Percentiles rank a stretch among this genome's conserved stretches.
Evolutionary conservation across 441 rosid species (phyloP).

Genomic region (Daphne laureola): DNA sequence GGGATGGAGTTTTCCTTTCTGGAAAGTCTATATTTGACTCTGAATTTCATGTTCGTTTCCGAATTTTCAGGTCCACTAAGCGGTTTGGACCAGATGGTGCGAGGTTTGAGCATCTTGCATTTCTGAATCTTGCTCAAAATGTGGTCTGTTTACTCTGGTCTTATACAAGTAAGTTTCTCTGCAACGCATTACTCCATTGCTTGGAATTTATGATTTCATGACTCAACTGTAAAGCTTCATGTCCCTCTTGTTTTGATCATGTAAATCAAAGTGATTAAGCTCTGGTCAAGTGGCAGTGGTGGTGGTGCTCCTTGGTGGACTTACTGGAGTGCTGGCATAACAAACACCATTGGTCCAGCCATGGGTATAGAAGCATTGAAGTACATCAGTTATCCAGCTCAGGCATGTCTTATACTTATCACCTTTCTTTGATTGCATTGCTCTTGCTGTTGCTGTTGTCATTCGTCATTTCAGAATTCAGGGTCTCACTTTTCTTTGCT

Average conservation of each 20-base stretch:
- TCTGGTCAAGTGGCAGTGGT: slow-evolving; percentile 57
- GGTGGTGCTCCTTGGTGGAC: slow-evolving; percentile 92
- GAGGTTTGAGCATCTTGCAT: slow-evolving; percentile 88
- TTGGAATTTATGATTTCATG: too few relatives aligned
- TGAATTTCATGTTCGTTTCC: neutral
- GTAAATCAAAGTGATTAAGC: slow-evolving; percentile 56
- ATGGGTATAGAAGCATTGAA: slow-evolving; percentile 97
- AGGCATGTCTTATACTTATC: slow-evolving; percentile 33
- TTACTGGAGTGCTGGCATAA: slow-evolving; percentile 95
- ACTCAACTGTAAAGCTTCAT: slow-evolving; percentile 7
- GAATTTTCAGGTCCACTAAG: slow-evolving; percentile 62
- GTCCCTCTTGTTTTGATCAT: slow-evolving; percentile 4
- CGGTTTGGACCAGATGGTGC: slow-evolving; percentile 74
- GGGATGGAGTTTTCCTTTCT: neutral
- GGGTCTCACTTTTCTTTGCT: too few relatives aligned
- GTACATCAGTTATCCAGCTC: slow-evolving; percentile 96
- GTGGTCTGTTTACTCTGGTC: slow-evolving; percentile 83
- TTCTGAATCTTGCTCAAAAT: slow-evolving; percentile 80
- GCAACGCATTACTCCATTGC: neutral
- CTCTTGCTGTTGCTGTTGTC: too few relatives aligned
- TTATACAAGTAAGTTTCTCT: slow-evolving; percentile 54
- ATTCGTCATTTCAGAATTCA: too few relatives aligned
- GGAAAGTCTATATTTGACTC: neutral
- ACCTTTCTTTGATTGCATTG: too few relatives aligned
- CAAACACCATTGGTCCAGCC: slow-evolving; percentile 93